Evolutionary conservation across 768 basidiomycete species (phyloP), one percentile per base, ranked within the genome.

Genomic region (Terana coerulea): DNA sequence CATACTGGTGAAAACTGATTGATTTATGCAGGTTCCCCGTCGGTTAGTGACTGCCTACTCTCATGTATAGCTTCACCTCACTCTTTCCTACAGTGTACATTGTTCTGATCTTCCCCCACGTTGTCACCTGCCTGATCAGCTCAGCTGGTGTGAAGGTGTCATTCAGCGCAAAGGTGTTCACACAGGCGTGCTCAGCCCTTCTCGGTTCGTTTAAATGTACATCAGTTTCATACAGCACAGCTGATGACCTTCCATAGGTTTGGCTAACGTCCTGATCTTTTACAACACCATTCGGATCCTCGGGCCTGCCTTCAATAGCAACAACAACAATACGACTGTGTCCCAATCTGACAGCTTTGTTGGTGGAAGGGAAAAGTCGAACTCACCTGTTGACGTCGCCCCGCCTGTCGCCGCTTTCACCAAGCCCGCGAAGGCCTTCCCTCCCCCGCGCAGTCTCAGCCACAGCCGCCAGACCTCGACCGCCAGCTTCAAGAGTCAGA

Each of bases 281-380:
- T 80, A 76, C 69, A 86, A 84, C 61, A 86, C 83, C 9, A 78
- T 87, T 61, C 77, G 80, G 9, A 74, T 86, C 45, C 68, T 90
- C 29, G 70, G 73, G 8, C 78, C 78, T 22, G 76, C 77, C 21
- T 75, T 83, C 57, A 68, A 75, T 52, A 64, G 42, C 4, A 35
- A 47, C 21, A 30, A 44, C 22, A 35, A 42, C 25, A 28, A 35
- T 8, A 30, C 43, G 7, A 40, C 39, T 4, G 19, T 44, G 43
- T 53, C 58, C 35, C 33, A 46, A 3, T 61, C 55, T 36, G 59
- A 60, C 40, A 67, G 60, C 50, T 67, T 63, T 50, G 53, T 56
- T 14, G 22, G 15, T 1, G 31, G 30, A 4, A 46, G 25, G 45
- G 45, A 46, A 31, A 56, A 54, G 28, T 47, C 25, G 15, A 53